A percentile compares a stretch with the other conserved stretches of the same genome.
These are phyloP conservation scores for Tagetes patula DNA, from an alignment of 129 eudicot species.

Conservation along the genomic window DNA sequence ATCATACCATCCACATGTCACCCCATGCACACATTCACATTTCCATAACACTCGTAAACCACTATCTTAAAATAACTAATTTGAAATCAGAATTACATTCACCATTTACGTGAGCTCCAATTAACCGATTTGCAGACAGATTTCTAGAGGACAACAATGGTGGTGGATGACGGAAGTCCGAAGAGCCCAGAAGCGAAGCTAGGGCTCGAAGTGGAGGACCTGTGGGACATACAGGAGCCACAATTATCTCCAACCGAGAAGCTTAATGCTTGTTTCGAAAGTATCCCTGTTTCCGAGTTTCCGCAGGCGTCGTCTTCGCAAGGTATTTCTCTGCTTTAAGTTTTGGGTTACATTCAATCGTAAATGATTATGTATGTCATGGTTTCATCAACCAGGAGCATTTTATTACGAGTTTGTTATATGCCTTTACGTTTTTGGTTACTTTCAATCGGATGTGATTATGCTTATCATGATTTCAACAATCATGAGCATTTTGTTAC, in stretches of 20 bases:
- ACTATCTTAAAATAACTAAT: slow-evolving; percentile 11
- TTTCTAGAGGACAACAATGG: slow-evolving; percentile 5
- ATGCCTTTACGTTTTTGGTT: neutral
- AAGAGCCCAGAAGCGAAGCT: slow-evolving; percentile 87
- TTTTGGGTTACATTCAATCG: neutral
- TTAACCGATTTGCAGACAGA: slow-evolving; percentile 24
- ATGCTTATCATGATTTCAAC: neutral
- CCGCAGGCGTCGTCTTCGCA: slow-evolving; percentile 74
- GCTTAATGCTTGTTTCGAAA: slow-evolving; percentile 92
- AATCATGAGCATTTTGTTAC: neutral
- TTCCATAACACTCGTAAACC: neutral
- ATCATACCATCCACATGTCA: slow-evolving; percentile 29
- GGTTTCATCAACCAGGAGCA: neutral
- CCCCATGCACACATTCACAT: slow-evolving; percentile 19
- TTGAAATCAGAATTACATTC: slow-evolving; percentile 5
- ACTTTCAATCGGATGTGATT: neutral
- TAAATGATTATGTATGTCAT: neutral
- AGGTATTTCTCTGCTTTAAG: slow-evolving; percentile 33
- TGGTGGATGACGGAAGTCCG: slow-evolving; percentile 54
- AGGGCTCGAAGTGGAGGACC: slow-evolving; percentile 82
- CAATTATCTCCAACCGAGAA: slow-evolving; percentile 86
- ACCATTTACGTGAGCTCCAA: slow-evolving; percentile 19
- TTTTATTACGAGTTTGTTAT: neutral
- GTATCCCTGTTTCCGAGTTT: slow-evolving; percentile 83
- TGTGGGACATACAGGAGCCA: slow-evolving; percentile 85